Conservation (phyloP, 1,139 yeast genomes). For the Yamadazyma diddensiae region DNA sequence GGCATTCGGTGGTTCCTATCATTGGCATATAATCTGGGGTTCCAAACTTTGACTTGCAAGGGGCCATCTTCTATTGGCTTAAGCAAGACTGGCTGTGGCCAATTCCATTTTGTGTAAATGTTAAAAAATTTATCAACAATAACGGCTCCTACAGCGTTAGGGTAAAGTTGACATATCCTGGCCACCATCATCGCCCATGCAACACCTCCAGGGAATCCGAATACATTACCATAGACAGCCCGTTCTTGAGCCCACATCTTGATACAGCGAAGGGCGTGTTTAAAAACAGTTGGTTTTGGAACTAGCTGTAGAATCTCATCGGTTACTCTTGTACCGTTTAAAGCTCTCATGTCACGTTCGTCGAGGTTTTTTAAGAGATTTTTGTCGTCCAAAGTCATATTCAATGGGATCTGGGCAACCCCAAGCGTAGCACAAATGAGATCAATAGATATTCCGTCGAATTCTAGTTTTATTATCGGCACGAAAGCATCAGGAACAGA, state of each 20-base stretch:
- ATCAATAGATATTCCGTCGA: constrained; percentile 88
- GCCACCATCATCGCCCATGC: constrained; percentile 99
- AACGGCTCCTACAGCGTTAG: constrained; percentile 92
- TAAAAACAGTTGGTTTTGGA: constrained; percentile 90
- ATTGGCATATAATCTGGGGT: constrained; percentile 82
- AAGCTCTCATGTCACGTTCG: constrained; percentile 82
- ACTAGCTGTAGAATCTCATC: constrained; percentile 87
- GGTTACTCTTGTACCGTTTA: constrained; percentile 96
- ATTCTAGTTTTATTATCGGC: constrained; percentile 87
- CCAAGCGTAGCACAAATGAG: constrained; percentile 79
- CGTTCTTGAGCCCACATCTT: constrained; percentile 96
- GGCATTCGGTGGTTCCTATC: constrained; percentile 96
- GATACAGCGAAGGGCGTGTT: constrained; percentile 87
- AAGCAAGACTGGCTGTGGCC: constrained; percentile 97
- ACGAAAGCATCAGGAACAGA: constrained; percentile 97
- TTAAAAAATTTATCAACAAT: constrained; percentile 85
- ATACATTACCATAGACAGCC: constrained; percentile 89
- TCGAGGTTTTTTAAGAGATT: constrained; percentile 81
- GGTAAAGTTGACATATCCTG: constrained; percentile 91
- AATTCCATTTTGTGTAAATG: constrained; percentile 85
- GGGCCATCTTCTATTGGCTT: constrained; percentile 97
- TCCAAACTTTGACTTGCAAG: constrained; percentile 94
- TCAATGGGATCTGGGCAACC: constrained; percentile 74
- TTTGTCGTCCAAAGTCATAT: constrained; percentile 77
- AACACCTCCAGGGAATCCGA: constrained; percentile 99